Evolutionary conservation across 805 yeast genomes (phyloP), one percentile per base, ranked within the genome.

Genomic region (Komagataella mondaviorum): DNA sequence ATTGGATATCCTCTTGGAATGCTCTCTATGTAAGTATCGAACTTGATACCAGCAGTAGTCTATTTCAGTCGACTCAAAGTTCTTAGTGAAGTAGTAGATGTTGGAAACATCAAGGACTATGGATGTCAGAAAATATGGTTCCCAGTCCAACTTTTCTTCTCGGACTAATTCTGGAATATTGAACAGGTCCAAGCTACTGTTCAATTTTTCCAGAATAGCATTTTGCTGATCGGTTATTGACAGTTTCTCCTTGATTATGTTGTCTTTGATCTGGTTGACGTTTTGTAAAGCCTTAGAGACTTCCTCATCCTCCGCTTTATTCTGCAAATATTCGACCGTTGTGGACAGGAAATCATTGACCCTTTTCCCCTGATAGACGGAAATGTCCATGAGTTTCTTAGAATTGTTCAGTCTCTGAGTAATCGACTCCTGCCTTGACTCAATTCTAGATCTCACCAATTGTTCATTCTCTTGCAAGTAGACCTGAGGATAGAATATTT

Each of bases 111-210:
- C 62, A 8, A 71, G 46, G 2, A 71, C 60, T 3, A 68, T 64
- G 22, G 75, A 76, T 10, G 61, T 59, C 3, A 72, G 55, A 6
- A 70, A 50, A 62, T 70, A 71, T 4, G 74, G 72, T 23, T 71
- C 73, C 10, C 63, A 47, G 12, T 54, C 49, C 1, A 45, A 49
- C 10, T 59, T 60, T 14, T 52, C 46, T 3, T 56, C 55, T 2
- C 57, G 55, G 36, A 70, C 45, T 4, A 69, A 48, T 6, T 45
- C 50, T 5, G 64, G 57, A 14, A 67, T 58, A 50, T 68, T 63
- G 43, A 51, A 56, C 8, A 65, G 48, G 46, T 63, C 57, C 17
- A 65, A 55, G 1, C 50, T 36, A 0, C 47, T 49, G 23, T 54
- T 55, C 5, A 30, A 30, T 30, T 30, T 30, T 14, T 30, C 39